Evolutionary conservation across 768 basidiomycete genomes (phyloP), one percentile per base, ranked within the genome.

Genomic region (Lactarius deliciosus): DNA sequence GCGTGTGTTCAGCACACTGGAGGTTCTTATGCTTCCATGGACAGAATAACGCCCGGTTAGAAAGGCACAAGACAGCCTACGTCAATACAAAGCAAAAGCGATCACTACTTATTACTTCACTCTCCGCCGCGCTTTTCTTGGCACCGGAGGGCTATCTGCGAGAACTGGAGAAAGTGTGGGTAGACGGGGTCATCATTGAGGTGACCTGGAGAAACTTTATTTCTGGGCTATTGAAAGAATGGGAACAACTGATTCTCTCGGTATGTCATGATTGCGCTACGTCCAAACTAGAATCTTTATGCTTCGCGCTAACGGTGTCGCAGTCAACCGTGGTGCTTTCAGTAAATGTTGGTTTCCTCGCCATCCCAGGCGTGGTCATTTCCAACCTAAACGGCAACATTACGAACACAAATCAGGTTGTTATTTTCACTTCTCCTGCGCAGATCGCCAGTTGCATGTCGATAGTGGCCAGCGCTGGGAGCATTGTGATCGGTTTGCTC

Each of bases 371-470:
- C 34, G 71, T 76, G 13, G 25, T 60, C 32, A 53, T 53, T 25
- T 53, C 50, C 22, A 34, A 34, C 22, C 18, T 57, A 2, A 20
- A 20, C 20, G 1, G 18, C 50, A 53, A 53, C 2, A 25, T 36
- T 25, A 15, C 56, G 6, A 22, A 10, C 56, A 18, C 28, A n/a
- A 57, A 20, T 8, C 18, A 15, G 10, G 43, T 45, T 16, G 40
- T 38, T 5, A 43, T 40, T 20, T 57, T 53, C 6, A 28, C 50
- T 15, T 53, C 50, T 53, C 50, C 50, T 4, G 50, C 25, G 13
- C 50, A 53, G 70, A 79, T 84, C 13, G 74, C 79, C 5, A 83
- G 83, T 72, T 85, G 82, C 63, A 61, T 81, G 13, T 85, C 85
- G 0, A 78, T 81, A 43, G 69, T 81, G 0, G 71, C 77, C 5